Conservation (phyloP, 805 yeast genomes). For the Tetrapisispora pingtungensis region DNA sequence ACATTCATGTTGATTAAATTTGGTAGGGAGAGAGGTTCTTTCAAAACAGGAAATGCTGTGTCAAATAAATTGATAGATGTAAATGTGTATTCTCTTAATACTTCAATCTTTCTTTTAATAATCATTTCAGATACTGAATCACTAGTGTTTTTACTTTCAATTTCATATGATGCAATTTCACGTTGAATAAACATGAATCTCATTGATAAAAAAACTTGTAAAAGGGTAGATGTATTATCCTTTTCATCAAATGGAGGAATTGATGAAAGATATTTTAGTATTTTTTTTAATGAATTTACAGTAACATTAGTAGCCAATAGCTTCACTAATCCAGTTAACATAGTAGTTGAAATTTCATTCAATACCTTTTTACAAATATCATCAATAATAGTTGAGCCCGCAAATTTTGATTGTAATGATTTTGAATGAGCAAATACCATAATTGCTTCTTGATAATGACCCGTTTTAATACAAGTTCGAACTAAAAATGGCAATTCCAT, state of each 20-base stretch:
- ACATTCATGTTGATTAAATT: neutral
- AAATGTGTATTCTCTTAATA: constrained; percentile 57
- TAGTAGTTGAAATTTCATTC: constrained; percentile 33
- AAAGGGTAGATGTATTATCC: constrained; percentile 22
- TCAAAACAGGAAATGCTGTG: constrained; percentile 11
- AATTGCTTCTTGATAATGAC: constrained; percentile 81
- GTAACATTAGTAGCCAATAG: constrained; percentile 66
- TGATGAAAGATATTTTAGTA: constrained; percentile 63
- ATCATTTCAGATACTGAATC: constrained; percentile 21
- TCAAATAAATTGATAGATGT: constrained; percentile 21
- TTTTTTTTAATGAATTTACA: constrained; percentile 69
- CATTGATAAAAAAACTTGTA: constrained; percentile 56
- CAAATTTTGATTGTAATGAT: constrained; percentile 60
- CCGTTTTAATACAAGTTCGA: constrained; percentile 72
- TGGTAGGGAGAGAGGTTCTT: constrained; percentile 1
- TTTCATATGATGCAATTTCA: constrained; percentile 41
- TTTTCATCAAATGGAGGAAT: constrained; percentile 43
- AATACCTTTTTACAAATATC: constrained; percentile 19
- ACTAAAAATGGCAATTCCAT: constrained; percentile 78
- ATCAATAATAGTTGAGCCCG: constrained; percentile 29
- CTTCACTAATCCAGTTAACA: constrained; percentile 63
- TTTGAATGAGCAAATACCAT: constrained; percentile 70
- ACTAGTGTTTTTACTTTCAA: constrained; percentile 11
- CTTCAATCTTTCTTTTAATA: constrained; percentile 69
- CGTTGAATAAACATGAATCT: constrained; percentile 55